Base-by-base conservation (phyloP, 176 grass and related monocot species). In the Cocos nucifera region DNA sequence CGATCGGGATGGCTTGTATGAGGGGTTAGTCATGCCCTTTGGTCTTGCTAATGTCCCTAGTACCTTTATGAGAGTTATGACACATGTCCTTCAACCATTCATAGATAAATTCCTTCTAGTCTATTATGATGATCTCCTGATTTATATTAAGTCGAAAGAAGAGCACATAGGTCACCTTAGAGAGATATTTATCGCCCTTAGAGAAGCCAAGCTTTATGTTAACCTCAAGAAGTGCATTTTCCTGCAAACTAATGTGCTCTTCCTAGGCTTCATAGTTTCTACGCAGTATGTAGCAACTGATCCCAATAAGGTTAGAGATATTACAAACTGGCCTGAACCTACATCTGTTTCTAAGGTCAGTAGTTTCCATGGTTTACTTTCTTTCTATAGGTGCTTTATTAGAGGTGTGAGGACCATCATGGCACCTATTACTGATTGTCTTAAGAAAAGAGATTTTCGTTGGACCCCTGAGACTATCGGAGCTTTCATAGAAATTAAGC, bases 61-160 rank as follows among this genome's bases (percentile, higher is more conserved):
- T 1, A 63, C 27, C 4, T 19, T 44, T 3, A 49, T 63, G 26
- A 8, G 61, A 8, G 61, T 63, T 19, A 70, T 70, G 67, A 59
- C 22, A 2, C 24, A 63, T 5, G 24, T 39, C 0, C 35, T 63
- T 18, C 21, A 7, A 30, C 61, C 10, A 18, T 63, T 44, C 61
- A 17, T 44, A 4, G 1, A 5, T 32, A 19, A 63, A 32, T 63
- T 63, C 17, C 5, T 63, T 7, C 18, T 63, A 15, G 61, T 49
- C 0, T 63, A 63, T 4, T 63, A 44, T 63, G 26, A 63, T 6
- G 15, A 63, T 3, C 44, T 63, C 16, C 39, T 63, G 15, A 63
- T 39, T 49, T 59, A 63, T 22, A 48, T 27, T 49, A 2, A n/a
- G 15, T 19, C 3, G 2, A 32, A 17, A 15, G 27, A 49, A 15